Base-by-base conservation (phyloP, 306 rosid species). In the Dalbergia cultrata region DNA sequence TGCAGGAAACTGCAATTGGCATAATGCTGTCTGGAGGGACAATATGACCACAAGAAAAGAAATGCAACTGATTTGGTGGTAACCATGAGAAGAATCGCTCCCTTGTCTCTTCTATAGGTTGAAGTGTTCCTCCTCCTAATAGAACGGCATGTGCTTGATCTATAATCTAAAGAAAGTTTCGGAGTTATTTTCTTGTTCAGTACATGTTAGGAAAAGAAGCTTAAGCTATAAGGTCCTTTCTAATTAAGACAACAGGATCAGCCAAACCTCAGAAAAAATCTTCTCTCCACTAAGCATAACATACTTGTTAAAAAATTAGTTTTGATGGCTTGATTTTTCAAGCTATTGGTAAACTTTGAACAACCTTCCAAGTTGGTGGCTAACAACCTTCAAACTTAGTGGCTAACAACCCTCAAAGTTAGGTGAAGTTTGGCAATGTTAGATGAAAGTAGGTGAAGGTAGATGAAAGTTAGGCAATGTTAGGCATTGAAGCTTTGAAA, bases 241-340 rank as follows among this genome's bases (percentile, higher is more conserved):
- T 44, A 45, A 57, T 75, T 45, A 71, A 74, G 57, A 19, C 64
- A 91, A 68, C 34, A 67, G 67, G 16, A 65, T 78, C 72, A 26
- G 64, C 67, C 89, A 53, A 86, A 93, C 99, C 99, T 95, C 97
- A 2, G 95, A 91, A 83, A 95, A 95, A 81, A 95, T 90, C 86
- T 88, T 90, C 85, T 93, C 97, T 60, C 96, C 99, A 16, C 93
- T 84, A 80, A 95, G 95, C 99, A 90, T 95, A 61, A 95, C 94
- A 82, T 90, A 92, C 84, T n/a, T n/a, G n/a, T n/a, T n/a, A n/a
- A n/a, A n/a, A n/a, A n/a, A n/a, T n/a, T n/a, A n/a, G n/a, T n/a
- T n/a, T n/a, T n/a, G n/a, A n/a, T n/a, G n/a, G n/a, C n/a, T n/a
- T n/a, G n/a, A n/a, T n/a, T n/a, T n/a, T n/a, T n/a, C n/a, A n/a